Percentiles rank a stretch among this genome's conserved stretches.
Conservation (phyloP, 176 grass and related monocot genomes). For the Thinopyrum elongatum region DNA sequence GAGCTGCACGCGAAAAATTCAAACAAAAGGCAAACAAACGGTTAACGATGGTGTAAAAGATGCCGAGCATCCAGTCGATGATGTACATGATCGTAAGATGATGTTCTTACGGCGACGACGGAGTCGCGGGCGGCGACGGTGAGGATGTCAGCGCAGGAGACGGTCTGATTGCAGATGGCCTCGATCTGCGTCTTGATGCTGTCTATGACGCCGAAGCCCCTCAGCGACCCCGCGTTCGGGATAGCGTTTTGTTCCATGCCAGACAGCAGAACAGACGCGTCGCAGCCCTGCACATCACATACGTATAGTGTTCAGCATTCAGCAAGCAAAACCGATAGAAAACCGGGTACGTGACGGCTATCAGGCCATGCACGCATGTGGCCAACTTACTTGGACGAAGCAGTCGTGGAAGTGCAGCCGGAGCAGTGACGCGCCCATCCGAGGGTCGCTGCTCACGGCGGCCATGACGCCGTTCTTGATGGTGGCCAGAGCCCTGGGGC, state of each 20-base stretch:
- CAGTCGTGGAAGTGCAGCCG: constrained; percentile 89
- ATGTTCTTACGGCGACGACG: constrained; percentile 47
- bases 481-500: constrained; percentile 53
- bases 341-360: too few relatives aligned
- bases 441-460: constrained; percentile 35
- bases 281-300: too few relatives aligned
- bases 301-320: too few relatives aligned
- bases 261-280: too few relatives aligned
- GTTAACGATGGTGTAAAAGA: not conserved
- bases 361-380: too few relatives aligned
- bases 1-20: not conserved
- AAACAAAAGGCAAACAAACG: not conserved
- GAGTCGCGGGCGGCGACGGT: constrained; percentile 15
- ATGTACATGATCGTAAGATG: too few relatives aligned
- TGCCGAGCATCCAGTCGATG: not conserved
- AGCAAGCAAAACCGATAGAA: too few relatives aligned
- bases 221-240: not conserved
- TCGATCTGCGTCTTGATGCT: constrained; percentile 67
- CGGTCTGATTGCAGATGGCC: constrained; percentile 46
- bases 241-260: not conserved
- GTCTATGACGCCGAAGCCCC: constrained; percentile 29
- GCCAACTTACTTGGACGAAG: constrained; percentile 67
- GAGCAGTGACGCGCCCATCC: constrained; percentile 71
- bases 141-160: constrained; percentile 70
- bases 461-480: constrained; percentile 52